These are phyloP conservation scores for Rheum nobile DNA, from an alignment of 148 eudicot genomes.

Conservation along the genomic window DNA sequence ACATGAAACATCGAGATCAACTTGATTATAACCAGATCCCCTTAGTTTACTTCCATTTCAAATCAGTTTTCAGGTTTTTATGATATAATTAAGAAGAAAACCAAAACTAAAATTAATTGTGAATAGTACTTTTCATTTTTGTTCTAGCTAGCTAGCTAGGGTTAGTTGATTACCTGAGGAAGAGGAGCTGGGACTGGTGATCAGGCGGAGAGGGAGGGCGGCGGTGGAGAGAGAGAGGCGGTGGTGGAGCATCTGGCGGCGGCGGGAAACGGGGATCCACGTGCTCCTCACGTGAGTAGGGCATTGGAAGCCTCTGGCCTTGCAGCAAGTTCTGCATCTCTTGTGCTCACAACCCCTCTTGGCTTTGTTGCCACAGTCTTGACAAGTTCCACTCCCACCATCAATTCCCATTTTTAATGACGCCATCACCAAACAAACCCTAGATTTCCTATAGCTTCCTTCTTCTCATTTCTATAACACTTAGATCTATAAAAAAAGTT, in stretches of 20 bases:
- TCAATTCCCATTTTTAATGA: not conserved
- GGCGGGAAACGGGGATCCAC: constrained; percentile 63
- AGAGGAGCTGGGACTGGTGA: not conserved
- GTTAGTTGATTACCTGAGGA: constrained; percentile 8
- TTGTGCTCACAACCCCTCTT: constrained; percentile 46
- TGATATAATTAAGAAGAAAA: not conserved
- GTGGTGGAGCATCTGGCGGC: constrained; percentile 32
- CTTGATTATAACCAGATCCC: not conserved
- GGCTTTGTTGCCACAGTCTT: constrained; percentile 75
- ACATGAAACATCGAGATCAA: not conserved
- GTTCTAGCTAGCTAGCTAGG: too few species aligned
- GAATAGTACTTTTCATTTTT: too few species aligned
- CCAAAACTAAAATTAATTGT: not conserved
- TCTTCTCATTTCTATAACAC: not conserved
- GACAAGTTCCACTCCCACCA: constrained; percentile 18
- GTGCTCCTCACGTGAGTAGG: constrained; percentile 68
- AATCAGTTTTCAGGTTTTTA: not conserved
- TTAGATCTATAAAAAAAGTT: not conserved
- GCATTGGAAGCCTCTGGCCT: constrained; percentile 49
- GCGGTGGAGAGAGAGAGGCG: constrained; percentile 9
- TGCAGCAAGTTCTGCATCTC: constrained; percentile 70
- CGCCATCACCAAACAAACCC: not conserved
- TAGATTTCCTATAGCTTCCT: not conserved
- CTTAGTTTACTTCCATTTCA: not conserved
- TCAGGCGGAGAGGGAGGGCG: not conserved